A percentile compares a stretch with the other conserved stretches of the same genome.
These are phyloP conservation scores for Chaetomium olivaceum DNA, from an alignment of 2,329 filamentous ascomycete genomes.

Conservation along the genomic window DNA sequence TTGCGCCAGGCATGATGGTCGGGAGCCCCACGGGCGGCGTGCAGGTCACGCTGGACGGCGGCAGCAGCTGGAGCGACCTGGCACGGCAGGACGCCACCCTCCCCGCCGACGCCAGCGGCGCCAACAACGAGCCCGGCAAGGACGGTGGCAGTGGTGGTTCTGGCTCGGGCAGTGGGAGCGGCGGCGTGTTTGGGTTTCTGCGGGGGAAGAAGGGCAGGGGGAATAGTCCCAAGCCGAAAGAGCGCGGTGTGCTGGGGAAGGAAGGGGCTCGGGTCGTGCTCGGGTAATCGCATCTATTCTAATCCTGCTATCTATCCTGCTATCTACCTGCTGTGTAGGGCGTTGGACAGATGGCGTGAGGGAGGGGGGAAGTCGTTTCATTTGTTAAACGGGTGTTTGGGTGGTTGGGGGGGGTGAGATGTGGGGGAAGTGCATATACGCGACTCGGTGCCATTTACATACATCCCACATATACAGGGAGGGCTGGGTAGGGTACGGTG, in stretches of 20 bases:
- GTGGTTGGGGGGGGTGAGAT: neutral
- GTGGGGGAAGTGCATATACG: neutral
- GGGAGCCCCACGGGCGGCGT: slow-evolving; percentile 80
- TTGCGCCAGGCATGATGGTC: slow-evolving; percentile 63
- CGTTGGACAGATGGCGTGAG: neutral
- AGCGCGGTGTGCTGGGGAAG: slow-evolving; percentile 90
- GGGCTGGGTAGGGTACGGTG: neutral
- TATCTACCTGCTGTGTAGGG: neutral
- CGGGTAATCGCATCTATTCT: slow-evolving; percentile 40
- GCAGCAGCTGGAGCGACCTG: slow-evolving; percentile 87
- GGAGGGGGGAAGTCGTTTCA: neutral
- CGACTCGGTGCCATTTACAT: neutral
- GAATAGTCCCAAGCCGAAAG: slow-evolving; percentile 90
- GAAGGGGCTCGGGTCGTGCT: slow-evolving; percentile 86
- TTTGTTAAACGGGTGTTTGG: neutral
- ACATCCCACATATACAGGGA: neutral
- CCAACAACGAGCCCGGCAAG: slow-evolving; percentile 38
- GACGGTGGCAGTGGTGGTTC: slow-evolving; percentile 37
- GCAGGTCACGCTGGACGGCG: slow-evolving; percentile 86
- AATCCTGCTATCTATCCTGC: neutral
- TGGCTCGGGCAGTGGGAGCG: slow-evolving; percentile 46
- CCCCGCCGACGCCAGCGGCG: slow-evolving; percentile 62
- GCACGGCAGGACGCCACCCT: slow-evolving; percentile 80
- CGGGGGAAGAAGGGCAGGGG: slow-evolving; percentile 86
- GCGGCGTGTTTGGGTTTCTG: slow-evolving; percentile 78